Evolutionary conservation across 208 protist genomes (phyloP), one percentile per base, ranked within the genome.

Genomic region (Acanthamoeba culbertsoni): DNA sequence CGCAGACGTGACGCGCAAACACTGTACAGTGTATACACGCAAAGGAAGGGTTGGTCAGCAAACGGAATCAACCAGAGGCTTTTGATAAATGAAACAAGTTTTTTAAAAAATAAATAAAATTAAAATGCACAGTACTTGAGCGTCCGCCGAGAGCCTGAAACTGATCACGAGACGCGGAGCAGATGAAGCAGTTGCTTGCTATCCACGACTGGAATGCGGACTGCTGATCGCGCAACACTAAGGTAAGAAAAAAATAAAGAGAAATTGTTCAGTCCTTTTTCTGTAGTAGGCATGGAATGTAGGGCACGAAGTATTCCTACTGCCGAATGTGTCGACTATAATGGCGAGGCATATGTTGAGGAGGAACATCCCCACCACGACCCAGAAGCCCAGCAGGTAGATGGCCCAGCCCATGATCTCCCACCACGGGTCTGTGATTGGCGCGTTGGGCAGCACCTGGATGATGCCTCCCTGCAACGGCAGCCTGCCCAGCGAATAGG

Each of bases 271-370:
- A n/a, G n/a, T n/a, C n/a, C n/a, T n/a, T n/a, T n/a, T n/a, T n/a
- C n/a, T n/a, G n/a, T n/a, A n/a, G 8, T 18, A 55, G 48, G 48
- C 48, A 55, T 71, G n/a, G 28, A 5, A n/a, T n/a, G 28, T 10
- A 31, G 28, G 62, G 31, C 5, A 26, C 10, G 28, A 26, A 23
- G 18, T 35, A 23, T 28, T 18, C 84, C 43, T 92, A 92, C 88
- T 20, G 8, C 88, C 88, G 55, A 92, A 92, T 2, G 88, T 79
- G 62, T 92, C 88, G 45, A 92, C 88, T 35, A 92, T 92, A 31
- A 92, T 92, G 40, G 88, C 88, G 23, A 92, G 88, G 26, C 40
- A 48, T 20, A 92, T 92, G 45, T 92, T 92, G 46, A 92, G 63
- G 33, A 92, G 43, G 43, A 92, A 63, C 42, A 92, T 53, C 43